Base-by-base conservation (phyloP, 768 basidiomycete genomes). In the Dioszegia aurantiaca region DNA sequence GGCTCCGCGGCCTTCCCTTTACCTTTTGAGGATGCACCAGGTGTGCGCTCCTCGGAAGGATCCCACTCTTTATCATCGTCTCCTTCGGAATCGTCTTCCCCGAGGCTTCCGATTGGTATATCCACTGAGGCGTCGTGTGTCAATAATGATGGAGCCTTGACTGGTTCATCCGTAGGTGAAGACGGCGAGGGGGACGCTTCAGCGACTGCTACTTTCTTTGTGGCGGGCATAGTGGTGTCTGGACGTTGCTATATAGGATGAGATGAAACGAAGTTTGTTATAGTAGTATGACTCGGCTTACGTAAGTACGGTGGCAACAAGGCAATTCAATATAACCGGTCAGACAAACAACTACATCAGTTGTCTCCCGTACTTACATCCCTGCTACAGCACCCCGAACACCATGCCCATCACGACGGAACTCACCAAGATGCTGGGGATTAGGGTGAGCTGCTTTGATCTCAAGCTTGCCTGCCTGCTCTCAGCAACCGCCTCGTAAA, bases 61-160 rank as follows among this genome's bases (percentile, higher is more conserved):
- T 72, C 65, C 61, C 68, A 64, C 24, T 61, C 69, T 3, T 66
- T 70, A 9, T 67, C 56, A 10, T 58, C 61, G 10, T 68, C 56
- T 10, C 58, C 58, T n/a, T 60, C 61, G 3, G 45, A 44, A 17
- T 57, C 62, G 9, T 59, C 61, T 3, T 46, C 60, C 3, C 62
- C 65, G 40, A 62, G 31, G n/a, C 48, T 56, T 17, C 43, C 31
- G 31, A 61, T 69, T 6, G 67, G 61, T 24, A 54, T 26, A 37
- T 70, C 64, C 2, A 48, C 28, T 11, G 48, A 44, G 1, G 11
- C 42, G 17, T 27, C 33, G 26, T n/a, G 42, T 11, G n/a, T 39
- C 14, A 4, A 11, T 44, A 2, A 28, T n/a, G 19, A 42, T n/a
- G 8, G 56, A 46, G 4, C 53, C 53, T 17, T n/a, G 33, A 51